phyloP scores from a whole-genome alignment of 805 yeast species.

The Candida sonorensis region DNA sequence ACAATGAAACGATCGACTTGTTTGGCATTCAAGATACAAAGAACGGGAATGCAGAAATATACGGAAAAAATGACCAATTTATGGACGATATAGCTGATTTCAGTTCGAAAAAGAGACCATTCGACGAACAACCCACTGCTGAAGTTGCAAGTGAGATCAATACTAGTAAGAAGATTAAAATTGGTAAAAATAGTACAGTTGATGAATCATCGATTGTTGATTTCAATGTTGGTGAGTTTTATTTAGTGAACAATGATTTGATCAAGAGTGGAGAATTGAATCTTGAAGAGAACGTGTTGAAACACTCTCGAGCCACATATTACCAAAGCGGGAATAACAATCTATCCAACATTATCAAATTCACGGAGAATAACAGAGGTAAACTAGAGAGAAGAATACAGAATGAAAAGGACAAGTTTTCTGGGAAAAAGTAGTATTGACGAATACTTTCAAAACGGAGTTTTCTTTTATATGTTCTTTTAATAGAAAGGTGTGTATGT shows the following conservation, averaged over 20 bases:
- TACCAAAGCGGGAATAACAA: conserved; percentile 28
- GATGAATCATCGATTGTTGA: conserved; percentile 26
- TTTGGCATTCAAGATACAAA: background rate
- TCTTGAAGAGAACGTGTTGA: conserved; percentile 10
- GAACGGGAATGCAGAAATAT: conserved; percentile 1
- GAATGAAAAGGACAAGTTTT: conserved; percentile 9
- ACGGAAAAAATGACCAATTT: background rate
- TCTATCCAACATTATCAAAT: conserved; percentile 23
- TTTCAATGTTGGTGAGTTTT: conserved; percentile 32
- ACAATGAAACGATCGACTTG: background rate
- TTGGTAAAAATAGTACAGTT: background rate
- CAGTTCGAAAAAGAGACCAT: too few species aligned
- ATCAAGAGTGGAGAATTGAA: conserved; percentile 29
- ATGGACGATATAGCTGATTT: too few species aligned
- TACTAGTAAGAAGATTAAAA: conserved; percentile 3
- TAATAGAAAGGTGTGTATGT: too few species aligned
- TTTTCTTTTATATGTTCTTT: too few species aligned
- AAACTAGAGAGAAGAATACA: conserved; percentile 17
- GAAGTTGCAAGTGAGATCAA: too few species aligned
- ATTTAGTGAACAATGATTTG: conserved; percentile 25
- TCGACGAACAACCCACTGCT: too few species aligned
- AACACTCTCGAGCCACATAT: conserved; percentile 18
- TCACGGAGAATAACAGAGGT: conserved; percentile 23
- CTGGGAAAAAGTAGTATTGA: background rate
- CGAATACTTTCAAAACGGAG: too few species aligned